phyloP scores from a whole-genome alignment of 441 rosid species.

The Pelargonium cotyledonis region DNA sequence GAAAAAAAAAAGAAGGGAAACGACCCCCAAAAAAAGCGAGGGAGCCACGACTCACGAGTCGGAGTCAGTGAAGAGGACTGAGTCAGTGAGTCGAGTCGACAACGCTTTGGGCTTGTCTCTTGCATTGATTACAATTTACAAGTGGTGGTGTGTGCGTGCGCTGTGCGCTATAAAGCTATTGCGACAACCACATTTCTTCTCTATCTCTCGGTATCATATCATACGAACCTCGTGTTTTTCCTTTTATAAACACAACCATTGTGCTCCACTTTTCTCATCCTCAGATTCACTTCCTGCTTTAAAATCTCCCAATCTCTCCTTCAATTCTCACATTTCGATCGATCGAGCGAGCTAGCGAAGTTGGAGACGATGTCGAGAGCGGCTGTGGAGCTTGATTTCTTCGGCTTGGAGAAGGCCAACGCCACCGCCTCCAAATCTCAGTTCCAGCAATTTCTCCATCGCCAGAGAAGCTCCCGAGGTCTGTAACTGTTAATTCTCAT shows the following conservation, averaged over 20 bases:
- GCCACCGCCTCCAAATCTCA: slow-evolving; percentile 25
- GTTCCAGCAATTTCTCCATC: slow-evolving; percentile 40
- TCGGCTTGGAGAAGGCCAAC: slow-evolving; percentile 44
- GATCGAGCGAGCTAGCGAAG: not conserved
- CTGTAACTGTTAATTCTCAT: not conserved
- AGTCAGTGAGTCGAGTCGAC: too few species aligned
- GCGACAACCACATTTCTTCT: too few species aligned
- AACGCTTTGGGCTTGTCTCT: too few species aligned
- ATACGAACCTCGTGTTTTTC: not conserved
- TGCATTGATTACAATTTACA: too few species aligned
- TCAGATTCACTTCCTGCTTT: not conserved
- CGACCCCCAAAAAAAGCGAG: too few species aligned
- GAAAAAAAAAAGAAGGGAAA: too few species aligned
- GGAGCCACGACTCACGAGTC: too few species aligned
- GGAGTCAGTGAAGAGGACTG: too few species aligned
- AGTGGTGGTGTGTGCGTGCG: too few species aligned
- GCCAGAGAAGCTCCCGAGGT: slow-evolving; percentile 78
- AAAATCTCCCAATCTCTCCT: not conserved
- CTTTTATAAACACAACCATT: not conserved
- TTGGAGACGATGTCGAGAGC: slow-evolving; percentile 41
- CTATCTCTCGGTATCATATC: not conserved
- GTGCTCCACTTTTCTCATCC: too few species aligned
- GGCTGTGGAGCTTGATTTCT: slow-evolving; percentile 72
- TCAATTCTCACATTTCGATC: not conserved
- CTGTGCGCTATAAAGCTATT: too few species aligned